phyloP scores from a whole-genome alignment of 2,329 filamentous ascomycete species.

The Aspergillus tamarii region DNA sequence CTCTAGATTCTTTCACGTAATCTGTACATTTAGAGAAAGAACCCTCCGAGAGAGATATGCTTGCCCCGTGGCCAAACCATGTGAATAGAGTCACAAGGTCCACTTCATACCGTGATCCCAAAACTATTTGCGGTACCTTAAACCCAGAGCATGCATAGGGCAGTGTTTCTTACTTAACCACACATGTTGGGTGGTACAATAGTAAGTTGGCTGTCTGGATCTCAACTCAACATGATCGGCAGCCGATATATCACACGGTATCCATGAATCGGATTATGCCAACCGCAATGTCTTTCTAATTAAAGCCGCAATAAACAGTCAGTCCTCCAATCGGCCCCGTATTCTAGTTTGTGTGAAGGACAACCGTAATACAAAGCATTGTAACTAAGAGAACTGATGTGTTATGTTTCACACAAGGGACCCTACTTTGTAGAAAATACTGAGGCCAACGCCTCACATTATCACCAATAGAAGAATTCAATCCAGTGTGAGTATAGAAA shows the following conservation, averaged over 20 bases:
- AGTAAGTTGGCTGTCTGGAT: not conserved
- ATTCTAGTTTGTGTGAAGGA: not conserved
- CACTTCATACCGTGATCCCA: not conserved
- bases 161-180: too few species aligned
- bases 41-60: not conserved
- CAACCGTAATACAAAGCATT: not conserved
- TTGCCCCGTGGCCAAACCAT: not conserved
- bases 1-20: not conserved
- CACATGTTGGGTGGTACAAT: not conserved
- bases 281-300: not conserved
- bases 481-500: not conserved
- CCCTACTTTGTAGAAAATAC: not conserved
- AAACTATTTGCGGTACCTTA: not conserved
- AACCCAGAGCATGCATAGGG: not conserved
- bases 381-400: not conserved
- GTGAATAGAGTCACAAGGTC: not conserved
- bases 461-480: not conserved
- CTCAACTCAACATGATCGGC: not conserved
- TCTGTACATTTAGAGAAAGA: not conserved
- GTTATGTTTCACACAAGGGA: not conserved
- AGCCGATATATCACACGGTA: not conserved
- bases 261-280: not conserved
- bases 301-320: not conserved
- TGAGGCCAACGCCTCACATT: not conserved
- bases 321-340: not conserved